These are phyloP conservation scores for Diaporthe ilicicola DNA, from an alignment of 2,329 filamentous ascomycete species.

Conservation along the genomic window DNA sequence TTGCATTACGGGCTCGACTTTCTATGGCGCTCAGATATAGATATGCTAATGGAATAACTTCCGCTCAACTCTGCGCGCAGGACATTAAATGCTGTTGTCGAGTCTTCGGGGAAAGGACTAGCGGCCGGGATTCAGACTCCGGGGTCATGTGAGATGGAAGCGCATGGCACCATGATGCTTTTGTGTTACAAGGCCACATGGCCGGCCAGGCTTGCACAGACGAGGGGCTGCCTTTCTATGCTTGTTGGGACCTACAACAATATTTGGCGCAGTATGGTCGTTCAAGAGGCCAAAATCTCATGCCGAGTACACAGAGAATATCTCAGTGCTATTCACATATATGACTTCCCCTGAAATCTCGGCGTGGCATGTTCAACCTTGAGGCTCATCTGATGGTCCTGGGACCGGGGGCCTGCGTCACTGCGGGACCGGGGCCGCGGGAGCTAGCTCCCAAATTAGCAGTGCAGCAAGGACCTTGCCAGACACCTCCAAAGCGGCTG, in stretches of 20 bases:
- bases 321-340: background rate
- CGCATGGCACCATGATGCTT: background rate
- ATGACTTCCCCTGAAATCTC: slow-evolving; percentile 13
- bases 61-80: too few relatives aligned
- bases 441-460: slow-evolving; percentile 21
- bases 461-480: slow-evolving; percentile 5
- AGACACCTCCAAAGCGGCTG: slow-evolving; percentile 11
- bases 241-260: background rate
- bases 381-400: slow-evolving; percentile 18
- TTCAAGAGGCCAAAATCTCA: too few relatives aligned
- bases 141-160: background rate
- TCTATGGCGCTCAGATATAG: background rate
- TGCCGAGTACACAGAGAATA: background rate
- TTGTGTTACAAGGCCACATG: background rate
- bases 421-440: slow-evolving; percentile 17
- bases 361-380: slow-evolving; percentile 19
- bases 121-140: background rate
- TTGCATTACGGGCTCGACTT: background rate
- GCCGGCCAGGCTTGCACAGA: background rate
- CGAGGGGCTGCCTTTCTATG: background rate
- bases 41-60: background rate
- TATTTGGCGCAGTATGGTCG: background rate
- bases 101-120: too few relatives aligned
- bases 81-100: too few relatives aligned
- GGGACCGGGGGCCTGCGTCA: slow-evolving; percentile 13